Evolutionary conservation across 2,329 filamentous ascomycete genomes (phyloP), one percentile per base, ranked within the genome.

Genomic region (Stromatinia cepivora): DNA sequence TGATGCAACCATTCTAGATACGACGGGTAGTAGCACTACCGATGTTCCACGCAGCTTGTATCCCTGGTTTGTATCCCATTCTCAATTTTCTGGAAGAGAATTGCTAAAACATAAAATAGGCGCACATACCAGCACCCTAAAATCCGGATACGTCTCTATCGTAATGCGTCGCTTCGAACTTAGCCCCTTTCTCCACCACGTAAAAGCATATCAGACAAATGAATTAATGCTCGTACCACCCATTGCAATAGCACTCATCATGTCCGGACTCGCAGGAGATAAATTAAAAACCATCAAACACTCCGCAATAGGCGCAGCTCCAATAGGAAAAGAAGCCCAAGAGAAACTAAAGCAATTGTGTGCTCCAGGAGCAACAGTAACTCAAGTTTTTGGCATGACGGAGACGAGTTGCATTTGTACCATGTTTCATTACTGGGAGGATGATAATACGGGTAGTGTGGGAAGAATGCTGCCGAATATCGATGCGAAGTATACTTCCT

Each of bases 121-220:
- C 87, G 87, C 78, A 85, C 86, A 58, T 91, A 95, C 82, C 88
- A 88, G 71, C 0, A 66, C 72, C 20, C 63, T 75, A 8, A 72
- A 72, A 68, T n/a, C 36, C 4, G 75, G 75, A 6, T 48, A 73
- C 1, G 28, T 66, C 10, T 68, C 72, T 11, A 52, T 73, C 15
- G 82, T 95, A 69, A 94, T 96, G 91, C 81, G 86, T 4, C 85
- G 86, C 61, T 97, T 94, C 79, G 89, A 94, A 77, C 92, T 95
- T 69, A 75, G 87, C 69, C 84, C 87, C 76, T 88, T 93, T 83
- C 83, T 96, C 46, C 82, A 86, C 65, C 84, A 89, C 75, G 84
- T 93, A 25, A 83, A 92, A 77, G 85, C 82, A 64, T 92, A 87
- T 79, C 84, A 86, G 52, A 88, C 96, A 75, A 92, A 89, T 11